Percentiles rank a stretch among this genome's conserved stretches.
phyloP scores from a whole-genome alignment of 345 rosid species.

The Mercurialis annua region DNA sequence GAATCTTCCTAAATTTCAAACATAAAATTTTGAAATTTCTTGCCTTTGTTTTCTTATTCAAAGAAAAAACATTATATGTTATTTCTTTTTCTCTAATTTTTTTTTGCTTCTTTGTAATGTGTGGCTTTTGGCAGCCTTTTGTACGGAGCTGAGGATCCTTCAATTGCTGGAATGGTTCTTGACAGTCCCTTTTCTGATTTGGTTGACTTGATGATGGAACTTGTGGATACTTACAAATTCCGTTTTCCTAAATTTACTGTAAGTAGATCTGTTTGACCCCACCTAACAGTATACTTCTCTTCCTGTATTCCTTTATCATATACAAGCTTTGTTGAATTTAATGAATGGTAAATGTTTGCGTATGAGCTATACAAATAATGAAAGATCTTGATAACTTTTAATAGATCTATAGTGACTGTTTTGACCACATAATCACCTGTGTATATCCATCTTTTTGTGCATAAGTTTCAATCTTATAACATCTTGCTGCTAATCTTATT shows the following conservation, averaged over 20 bases:
- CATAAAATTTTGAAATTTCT: neutral
- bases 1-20: neutral
- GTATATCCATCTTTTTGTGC: no score
- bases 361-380: neutral
- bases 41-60: neutral
- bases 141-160: conserved; percentile 96
- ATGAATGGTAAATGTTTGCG: neutral
- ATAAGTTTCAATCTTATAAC: no score
- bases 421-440: no score
- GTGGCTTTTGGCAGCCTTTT: conserved; percentile 51
- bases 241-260: conserved; percentile 89
- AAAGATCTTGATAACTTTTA: neutral
- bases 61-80: neutral
- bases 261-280: conserved; percentile 31
- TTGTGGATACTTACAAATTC: conserved; percentile 74
- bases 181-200: conserved; percentile 90
- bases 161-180: conserved; percentile 92
- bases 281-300: neutral
- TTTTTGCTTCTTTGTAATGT: conserved; percentile 11
- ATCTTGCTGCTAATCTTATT: neutral
- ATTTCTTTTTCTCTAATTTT: neutral
- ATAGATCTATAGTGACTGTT: no score
- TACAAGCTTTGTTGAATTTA: neutral
- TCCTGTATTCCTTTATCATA: neutral
- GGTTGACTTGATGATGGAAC: conserved; percentile 94